Evolutionary conservation across 345 rosid species (phyloP), one percentile per base, ranked within the genome.

Genomic region (Syzygium aqueum): DNA sequence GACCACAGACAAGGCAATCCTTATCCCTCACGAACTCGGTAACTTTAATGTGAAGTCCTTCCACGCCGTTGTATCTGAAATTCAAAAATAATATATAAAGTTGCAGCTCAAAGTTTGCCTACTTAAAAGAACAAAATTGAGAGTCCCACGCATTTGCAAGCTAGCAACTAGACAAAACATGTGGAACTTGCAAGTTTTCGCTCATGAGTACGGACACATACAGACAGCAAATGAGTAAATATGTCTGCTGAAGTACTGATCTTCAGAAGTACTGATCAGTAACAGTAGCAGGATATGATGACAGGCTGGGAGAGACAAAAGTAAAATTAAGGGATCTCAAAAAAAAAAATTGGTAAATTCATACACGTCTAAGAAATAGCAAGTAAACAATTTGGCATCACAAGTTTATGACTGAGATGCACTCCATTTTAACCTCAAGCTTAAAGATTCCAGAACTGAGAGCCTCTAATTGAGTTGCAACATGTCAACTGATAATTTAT

Each of bases 1-100:
- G 99, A 90, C 99, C 98, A 89, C 99, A 97, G n/a, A 94, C 98
- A 61, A 96, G 97, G 92, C 99, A 97, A 56, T 97, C 99, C 90
- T 91, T 92, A 90, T 95, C 94, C 90, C 91, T 95, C 93, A 85
- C 94, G 84, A 95, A 95, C 89, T 95, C 95, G 1, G 98, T 96
- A 86, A 94, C 99, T 93, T 96, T 90, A 87, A 94, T 91, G 90
- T 95, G 98, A 86, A 97, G 96, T 87, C 98, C 99, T 91, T 91
- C 98, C 88, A 92, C 97, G 7, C 99, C 99, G 86, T 95, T 95
- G 92, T 95, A 97, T 93, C 99, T 91, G 85, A 56, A 89, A 88
- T 89, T 54, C 40, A 53, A 53, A 49, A 73, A 33, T 73, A 73
- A 33, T 5, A 3, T n/a, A 73, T 33, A 73, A 73, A 73, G 49